Conservation (phyloP, 495 filamentous ascomycete genomes). For the Aspergillus carlsbadensis region DNA sequence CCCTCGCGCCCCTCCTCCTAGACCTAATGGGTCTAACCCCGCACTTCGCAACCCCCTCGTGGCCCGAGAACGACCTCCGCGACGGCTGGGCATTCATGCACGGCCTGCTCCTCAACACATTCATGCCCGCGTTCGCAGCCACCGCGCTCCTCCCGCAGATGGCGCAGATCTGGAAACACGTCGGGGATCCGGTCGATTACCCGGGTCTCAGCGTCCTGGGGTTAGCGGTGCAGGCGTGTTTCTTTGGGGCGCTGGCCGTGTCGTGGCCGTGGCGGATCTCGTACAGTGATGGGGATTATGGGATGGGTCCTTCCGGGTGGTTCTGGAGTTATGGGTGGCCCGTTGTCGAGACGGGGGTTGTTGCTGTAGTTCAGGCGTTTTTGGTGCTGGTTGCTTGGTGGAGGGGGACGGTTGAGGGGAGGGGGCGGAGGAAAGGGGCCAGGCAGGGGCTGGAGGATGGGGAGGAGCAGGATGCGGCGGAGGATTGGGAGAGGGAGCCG, state of each 20-base stretch:
- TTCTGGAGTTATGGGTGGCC: too few relatives aligned
- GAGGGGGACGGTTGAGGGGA: too few relatives aligned
- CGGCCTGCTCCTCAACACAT: background rate
- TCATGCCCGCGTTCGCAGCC: background rate
- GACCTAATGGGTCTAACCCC: background rate
- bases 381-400: background rate
- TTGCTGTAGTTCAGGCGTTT: too few relatives aligned
- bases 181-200: background rate
- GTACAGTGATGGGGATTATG: too few relatives aligned
- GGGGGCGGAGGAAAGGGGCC: too few relatives aligned
- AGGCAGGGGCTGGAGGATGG: too few relatives aligned
- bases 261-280: conserved; percentile 1
- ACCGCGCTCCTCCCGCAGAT: background rate
- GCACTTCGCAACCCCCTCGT: background rate
- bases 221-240: background rate
- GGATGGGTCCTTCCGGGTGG: too few relatives aligned
- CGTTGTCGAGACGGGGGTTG: too few relatives aligned
- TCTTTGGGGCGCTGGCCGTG: background rate
- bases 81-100: background rate
- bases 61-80: background rate
- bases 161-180: background rate
- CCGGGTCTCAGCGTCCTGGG: background rate
- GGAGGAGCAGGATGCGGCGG: too few relatives aligned
- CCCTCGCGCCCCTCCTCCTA: background rate
- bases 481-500: too few relatives aligned